phyloP scores from a whole-genome alignment of 2,329 filamentous ascomycete species.

The Beauveria sp. region DNA sequence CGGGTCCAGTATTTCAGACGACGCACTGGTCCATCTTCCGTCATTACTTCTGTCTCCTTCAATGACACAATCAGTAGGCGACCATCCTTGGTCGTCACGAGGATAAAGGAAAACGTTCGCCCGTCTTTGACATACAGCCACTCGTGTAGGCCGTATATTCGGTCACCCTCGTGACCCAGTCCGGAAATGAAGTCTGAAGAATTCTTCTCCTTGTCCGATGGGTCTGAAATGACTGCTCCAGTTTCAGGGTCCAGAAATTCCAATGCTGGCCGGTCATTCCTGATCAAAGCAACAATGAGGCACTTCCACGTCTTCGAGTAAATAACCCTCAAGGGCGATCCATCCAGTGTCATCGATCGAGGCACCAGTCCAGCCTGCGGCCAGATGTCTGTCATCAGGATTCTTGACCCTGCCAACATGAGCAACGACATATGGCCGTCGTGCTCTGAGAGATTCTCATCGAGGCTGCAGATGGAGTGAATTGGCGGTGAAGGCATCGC shows the following conservation, averaged over 20 bases:
- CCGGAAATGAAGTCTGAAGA: conserved; percentile 43
- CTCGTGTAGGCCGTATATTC: conserved; percentile 53
- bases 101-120: conserved; percentile 54
- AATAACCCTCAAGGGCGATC: conserved; percentile 44
- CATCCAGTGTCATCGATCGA: conserved; percentile 38
- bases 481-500: conserved; percentile 40
- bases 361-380: conserved; percentile 38
- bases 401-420: conserved; percentile 39
- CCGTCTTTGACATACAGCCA: conserved; percentile 54
- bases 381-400: conserved; percentile 48
- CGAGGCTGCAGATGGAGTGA: conserved; percentile 38
- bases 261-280: conserved; percentile 38
- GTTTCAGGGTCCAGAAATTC: conserved; percentile 50
- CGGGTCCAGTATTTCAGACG: conserved; percentile 45
- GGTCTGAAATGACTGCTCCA: conserved; percentile 42
- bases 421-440: conserved; percentile 36
- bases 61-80: conserved; percentile 49
- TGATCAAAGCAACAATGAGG: conserved; percentile 44
- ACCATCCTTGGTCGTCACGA: conserved; percentile 50
- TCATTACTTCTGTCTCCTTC: conserved; percentile 19
- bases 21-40: conserved; percentile 13
- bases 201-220: conserved; percentile 34
- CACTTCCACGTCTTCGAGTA: conserved; percentile 47
- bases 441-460: conserved; percentile 29
- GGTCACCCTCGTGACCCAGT: conserved; percentile 49